A percentile compares a stretch with the other conserved stretches of the same genome.
These are phyloP conservation scores for Fraxinus latifolia DNA, from an alignment of 305 asterid genomes.

Conservation along the genomic window DNA sequence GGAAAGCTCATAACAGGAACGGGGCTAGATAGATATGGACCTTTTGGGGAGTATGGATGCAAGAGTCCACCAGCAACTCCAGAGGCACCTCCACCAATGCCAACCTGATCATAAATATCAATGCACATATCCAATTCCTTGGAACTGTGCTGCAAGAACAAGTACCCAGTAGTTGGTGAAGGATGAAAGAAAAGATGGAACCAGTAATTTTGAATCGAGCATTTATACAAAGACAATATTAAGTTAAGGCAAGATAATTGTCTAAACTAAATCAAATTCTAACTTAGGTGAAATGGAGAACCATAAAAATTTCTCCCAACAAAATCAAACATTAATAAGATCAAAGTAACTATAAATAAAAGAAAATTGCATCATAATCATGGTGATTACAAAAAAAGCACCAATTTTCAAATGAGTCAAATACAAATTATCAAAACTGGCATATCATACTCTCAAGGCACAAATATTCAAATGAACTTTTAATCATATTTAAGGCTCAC, in stretches of 20 bases:
- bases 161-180: background rate
- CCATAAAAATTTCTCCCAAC: background rate
- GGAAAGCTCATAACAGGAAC: constrained; percentile 8
- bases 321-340: background rate
- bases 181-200: background rate
- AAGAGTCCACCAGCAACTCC: constrained; percentile 98
- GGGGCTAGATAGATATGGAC: constrained; percentile 27
- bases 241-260: background rate
- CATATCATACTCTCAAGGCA: background rate
- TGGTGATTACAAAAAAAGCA: background rate
- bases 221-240: background rate
- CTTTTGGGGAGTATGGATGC: constrained; percentile 98
- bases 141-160: constrained; percentile 53
- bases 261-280: background rate
- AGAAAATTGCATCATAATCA: background rate
- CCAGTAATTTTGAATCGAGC: background rate
- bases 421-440: background rate
- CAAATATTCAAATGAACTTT: background rate
- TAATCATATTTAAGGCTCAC: background rate
- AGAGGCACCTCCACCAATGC: constrained; percentile 97
- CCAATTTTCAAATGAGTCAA: background rate
- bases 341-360: background rate
- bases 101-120: constrained; percentile 84
- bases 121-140: constrained; percentile 56
- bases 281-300: background rate